Conservation (phyloP, 1,139 yeast genomes). For the Geotrichum phurueaensis region DNA sequence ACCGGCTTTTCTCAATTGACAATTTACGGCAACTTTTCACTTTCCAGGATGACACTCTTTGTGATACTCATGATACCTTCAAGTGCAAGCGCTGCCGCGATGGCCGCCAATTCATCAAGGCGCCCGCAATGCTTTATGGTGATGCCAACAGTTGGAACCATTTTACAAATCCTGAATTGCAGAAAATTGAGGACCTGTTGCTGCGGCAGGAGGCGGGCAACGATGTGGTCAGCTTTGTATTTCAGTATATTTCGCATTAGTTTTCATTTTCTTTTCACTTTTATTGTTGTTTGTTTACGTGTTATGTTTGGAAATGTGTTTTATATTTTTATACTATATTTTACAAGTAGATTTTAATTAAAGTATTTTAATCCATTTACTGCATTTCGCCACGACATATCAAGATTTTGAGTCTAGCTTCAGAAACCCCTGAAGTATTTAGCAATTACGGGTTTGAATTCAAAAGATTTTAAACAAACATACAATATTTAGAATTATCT, state of each 20-base stretch:
- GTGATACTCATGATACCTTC: conserved; percentile 92
- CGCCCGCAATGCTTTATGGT: conserved; percentile 92
- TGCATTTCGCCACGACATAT: too few relatives aligned
- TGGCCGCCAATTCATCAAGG: conserved; percentile 57
- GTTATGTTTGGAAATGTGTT: too few relatives aligned
- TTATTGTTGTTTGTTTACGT: too few relatives aligned
- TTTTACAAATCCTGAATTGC: conserved; percentile 55
- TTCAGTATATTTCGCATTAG: conserved; percentile 84
- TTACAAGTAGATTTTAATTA: neutral
- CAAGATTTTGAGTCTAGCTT: neutral
- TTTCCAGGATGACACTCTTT: conserved; percentile 59
- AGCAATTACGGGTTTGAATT: too few relatives aligned
- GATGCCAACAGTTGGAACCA: conserved; percentile 99
- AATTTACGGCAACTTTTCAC: conserved; percentile 69
- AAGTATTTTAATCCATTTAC: too few relatives aligned
- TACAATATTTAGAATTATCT: neutral
- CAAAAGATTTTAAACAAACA: neutral
- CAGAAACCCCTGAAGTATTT: neutral
- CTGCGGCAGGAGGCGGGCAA: conserved; percentile 65
- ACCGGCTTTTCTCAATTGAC: conserved; percentile 80
- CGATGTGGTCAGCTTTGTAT: conserved; percentile 75
- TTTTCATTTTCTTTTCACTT: neutral
- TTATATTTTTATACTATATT: neutral
- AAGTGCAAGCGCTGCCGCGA: conserved; percentile 78
- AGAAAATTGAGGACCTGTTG: conserved; percentile 65